These are phyloP conservation scores for Acacia confusa DNA, from an alignment of 306 rosid genomes.

Conservation along the genomic window DNA sequence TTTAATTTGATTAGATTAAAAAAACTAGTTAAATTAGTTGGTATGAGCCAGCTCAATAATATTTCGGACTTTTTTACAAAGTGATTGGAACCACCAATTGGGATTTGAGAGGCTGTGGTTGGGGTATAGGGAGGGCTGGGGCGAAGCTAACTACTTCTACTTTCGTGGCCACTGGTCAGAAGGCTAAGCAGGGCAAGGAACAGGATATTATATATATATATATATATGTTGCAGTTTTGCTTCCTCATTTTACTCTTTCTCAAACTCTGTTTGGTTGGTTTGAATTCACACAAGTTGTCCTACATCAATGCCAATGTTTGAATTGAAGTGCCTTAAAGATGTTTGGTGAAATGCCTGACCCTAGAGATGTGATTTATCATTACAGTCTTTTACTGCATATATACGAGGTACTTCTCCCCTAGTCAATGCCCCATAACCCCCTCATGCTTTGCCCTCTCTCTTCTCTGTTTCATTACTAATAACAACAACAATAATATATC, in stretches of 20 bases:
- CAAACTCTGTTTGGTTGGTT: conserved; percentile 23
- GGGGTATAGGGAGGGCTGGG: not conserved
- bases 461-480: not conserved
- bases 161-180: not conserved
- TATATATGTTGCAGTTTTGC: conserved; percentile 9
- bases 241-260: not conserved
- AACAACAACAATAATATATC: not conserved
- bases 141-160: not conserved
- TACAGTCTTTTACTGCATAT: conserved; percentile 38
- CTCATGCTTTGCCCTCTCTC: conserved; percentile 3
- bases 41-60: too few species aligned
- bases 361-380: conserved; percentile 45
- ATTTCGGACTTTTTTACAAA: not conserved
- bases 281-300: not conserved
- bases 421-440: conserved; percentile 35
- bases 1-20: too few species aligned
- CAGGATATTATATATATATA: conserved; percentile 24
- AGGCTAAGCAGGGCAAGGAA: not conserved
- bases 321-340: conserved; percentile 31
- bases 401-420: conserved; percentile 30
- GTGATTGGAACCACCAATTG: not conserved
- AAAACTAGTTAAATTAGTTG: too few species aligned
- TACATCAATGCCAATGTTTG: not conserved
- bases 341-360: conserved; percentile 45
- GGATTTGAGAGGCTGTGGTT: not conserved